Evolutionary conservation across 306 rosid species (phyloP), one percentile per base, ranked within the genome.

Genomic region (Citrullus colocynthis): DNA sequence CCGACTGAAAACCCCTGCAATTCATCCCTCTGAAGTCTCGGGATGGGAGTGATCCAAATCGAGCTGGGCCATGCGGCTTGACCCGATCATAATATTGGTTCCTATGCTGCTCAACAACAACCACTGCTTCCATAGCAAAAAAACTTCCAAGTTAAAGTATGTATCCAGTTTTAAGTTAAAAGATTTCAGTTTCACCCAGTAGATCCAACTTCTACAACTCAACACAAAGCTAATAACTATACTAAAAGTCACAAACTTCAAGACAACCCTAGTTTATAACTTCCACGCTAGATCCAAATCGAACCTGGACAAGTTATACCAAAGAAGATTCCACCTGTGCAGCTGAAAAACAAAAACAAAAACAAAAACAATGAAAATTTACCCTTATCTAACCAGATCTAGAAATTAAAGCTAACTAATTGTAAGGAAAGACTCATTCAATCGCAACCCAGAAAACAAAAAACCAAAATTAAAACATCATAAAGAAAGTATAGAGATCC

Each of bases 1-100:
- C 89, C 14, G 96, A 85, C 72, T 91, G 89, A 79, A 84, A 94
- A 88, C 84, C 86, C 84, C 98, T 86, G 78, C 97, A 90, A 80
- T 85, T 92, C 79, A 91, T 81, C 65, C 88, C 93, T 71, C 78
- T 15, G 75, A 85, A 90, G 37, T 70, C 87, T 59, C 81, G 80
- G 36, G 84, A 80, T 13, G 90, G 85, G 20, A 91, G 85, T 4
- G 89, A 84, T 2, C 85, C 93, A 41, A 82, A 86, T 54, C 78
- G 82, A 49, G 77, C 86, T 14, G 87, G 84, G 18, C 87, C 85
- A 18, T 85, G 82, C 9, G 90, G 36, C 88, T 90, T 85, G 6
- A 79, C 83, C 63, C 77, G 78, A 63, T 55, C 80, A 79, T 74
- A 86, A 76, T 79, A 89, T 82, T 88, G 96, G 73, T 83, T 87